Conservation (phyloP, 2,329 filamentous ascomycete species). For the Aspergillus calidoustus region DNA sequence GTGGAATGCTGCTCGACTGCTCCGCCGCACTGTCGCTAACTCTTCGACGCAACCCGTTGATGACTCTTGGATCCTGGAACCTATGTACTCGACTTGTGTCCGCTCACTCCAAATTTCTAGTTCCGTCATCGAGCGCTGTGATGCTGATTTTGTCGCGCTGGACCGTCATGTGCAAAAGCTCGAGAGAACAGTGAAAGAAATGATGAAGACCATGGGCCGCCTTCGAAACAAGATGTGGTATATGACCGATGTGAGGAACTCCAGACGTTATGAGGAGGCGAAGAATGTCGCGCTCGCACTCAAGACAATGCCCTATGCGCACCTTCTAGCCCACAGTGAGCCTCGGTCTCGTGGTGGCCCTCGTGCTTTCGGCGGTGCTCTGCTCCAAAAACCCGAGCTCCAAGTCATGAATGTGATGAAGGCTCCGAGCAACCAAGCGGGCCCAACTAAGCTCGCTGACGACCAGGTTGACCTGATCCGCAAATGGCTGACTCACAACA, state of each 20-base stretch:
- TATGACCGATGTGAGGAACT: constrained; percentile 89
- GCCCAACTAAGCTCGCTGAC: constrained; percentile 93
- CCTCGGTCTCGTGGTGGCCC: constrained; percentile 45
- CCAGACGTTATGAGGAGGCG: constrained; percentile 83
- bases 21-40: constrained; percentile 65
- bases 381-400: constrained; percentile 79
- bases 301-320: constrained; percentile 79
- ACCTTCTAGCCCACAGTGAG: constrained; percentile 35
- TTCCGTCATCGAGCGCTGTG: constrained; percentile 41
- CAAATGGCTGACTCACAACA: constrained; percentile 79
- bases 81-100: constrained; percentile 66
- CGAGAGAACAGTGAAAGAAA: constrained; percentile 72
- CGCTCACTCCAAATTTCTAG: constrained; percentile 39
- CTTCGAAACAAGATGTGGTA: constrained; percentile 99
- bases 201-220: constrained; percentile 73
- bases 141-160: constrained; percentile 70
- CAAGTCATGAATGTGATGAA: constrained; percentile 88
- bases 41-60: constrained; percentile 54
- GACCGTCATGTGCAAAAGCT: constrained; percentile 81
- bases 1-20: constrained; percentile 78
- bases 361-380: constrained; percentile 58
- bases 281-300: constrained; percentile 84
- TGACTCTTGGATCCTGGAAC: constrained; percentile 73
- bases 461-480: constrained; percentile 86
- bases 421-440: constrained; percentile 79